Percentiles rank a stretch among this genome's conserved stretches.
Conservation (phyloP, 441 rosid species). For the Croton setiger region DNA sequence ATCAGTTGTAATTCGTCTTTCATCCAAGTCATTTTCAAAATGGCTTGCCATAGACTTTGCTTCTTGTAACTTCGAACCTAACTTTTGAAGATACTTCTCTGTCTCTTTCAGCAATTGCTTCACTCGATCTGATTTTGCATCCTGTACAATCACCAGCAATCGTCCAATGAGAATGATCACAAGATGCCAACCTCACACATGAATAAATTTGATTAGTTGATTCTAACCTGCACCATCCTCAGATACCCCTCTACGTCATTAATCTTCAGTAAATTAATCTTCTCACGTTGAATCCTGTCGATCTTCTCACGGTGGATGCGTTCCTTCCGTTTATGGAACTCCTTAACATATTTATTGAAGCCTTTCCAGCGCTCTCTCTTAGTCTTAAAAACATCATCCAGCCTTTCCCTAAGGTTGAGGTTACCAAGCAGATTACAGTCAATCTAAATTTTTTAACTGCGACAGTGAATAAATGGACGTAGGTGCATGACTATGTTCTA, state of each 20-base stretch:
- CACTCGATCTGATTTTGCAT: slow-evolving; percentile 96
- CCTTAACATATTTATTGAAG: slow-evolving; percentile 82
- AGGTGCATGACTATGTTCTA: background rate
- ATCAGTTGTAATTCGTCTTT: slow-evolving; percentile 34
- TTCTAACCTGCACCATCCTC: slow-evolving; percentile 92
- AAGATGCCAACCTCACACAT: slow-evolving; percentile 11
- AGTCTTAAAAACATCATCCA: slow-evolving; percentile 76
- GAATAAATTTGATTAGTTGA: slow-evolving; percentile 20
- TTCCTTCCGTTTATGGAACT: slow-evolving; percentile 92
- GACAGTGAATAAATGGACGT: background rate
- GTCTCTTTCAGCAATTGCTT: slow-evolving; percentile 90
- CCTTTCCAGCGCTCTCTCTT: slow-evolving; percentile 93
- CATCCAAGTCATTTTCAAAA: slow-evolving; percentile 71
- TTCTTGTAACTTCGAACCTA: slow-evolving; percentile 79
- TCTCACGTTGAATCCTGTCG: slow-evolving; percentile 95
- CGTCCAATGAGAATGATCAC: slow-evolving; percentile 18
- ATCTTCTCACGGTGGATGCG: slow-evolving; percentile 93
- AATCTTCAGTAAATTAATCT: slow-evolving; percentile 86
- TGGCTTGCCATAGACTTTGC: slow-evolving; percentile 59
- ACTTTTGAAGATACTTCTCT: slow-evolving; percentile 89
- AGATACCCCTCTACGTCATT: slow-evolving; percentile 98
- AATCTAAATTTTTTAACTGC: slow-evolving; percentile 3
- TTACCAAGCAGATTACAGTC: slow-evolving; percentile 26
- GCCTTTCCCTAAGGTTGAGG: slow-evolving; percentile 65
- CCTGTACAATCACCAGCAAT: slow-evolving; percentile 40